A percentile compares a stretch with the other conserved stretches of the same genome.
phyloP scores from a whole-genome alignment of 2,329 filamentous ascomycete species.

The Aspergillus tamarii region DNA sequence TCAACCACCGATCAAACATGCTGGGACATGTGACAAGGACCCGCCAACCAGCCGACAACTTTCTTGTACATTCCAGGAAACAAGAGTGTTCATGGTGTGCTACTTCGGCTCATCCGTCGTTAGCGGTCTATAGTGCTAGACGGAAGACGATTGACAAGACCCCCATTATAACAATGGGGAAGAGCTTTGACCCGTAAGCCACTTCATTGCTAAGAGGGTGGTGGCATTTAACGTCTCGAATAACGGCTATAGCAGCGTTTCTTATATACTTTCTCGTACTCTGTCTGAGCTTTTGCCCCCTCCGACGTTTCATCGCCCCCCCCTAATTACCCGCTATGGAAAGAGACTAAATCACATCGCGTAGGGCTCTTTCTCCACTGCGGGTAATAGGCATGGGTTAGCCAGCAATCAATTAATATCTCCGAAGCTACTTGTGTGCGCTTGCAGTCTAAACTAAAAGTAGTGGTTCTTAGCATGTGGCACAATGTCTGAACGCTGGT shows the following conservation, averaged over 20 bases:
- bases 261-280: neutral
- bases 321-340: neutral
- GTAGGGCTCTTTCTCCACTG: constrained; percentile 3
- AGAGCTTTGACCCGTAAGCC: neutral
- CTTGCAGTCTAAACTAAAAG: neutral
- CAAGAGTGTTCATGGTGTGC: neutral
- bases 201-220: neutral
- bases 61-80: neutral
- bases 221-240: neutral
- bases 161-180: neutral
- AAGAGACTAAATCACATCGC: constrained; percentile 5
- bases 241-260: neutral
- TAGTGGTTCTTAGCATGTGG: neutral
- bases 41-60: neutral
- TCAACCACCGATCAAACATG: neutral
- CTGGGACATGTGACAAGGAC: neutral
- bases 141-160: neutral
- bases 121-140: neutral
- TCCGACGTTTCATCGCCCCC: neutral
- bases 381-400: neutral
- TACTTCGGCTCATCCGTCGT: neutral
- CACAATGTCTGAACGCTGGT: neutral
- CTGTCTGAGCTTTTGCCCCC: neutral
- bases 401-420: neutral
- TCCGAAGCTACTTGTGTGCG: neutral